These are phyloP conservation scores for Aspergillus hancockii DNA, from an alignment of 495 filamentous ascomycete species.

Conservation along the genomic window DNA sequence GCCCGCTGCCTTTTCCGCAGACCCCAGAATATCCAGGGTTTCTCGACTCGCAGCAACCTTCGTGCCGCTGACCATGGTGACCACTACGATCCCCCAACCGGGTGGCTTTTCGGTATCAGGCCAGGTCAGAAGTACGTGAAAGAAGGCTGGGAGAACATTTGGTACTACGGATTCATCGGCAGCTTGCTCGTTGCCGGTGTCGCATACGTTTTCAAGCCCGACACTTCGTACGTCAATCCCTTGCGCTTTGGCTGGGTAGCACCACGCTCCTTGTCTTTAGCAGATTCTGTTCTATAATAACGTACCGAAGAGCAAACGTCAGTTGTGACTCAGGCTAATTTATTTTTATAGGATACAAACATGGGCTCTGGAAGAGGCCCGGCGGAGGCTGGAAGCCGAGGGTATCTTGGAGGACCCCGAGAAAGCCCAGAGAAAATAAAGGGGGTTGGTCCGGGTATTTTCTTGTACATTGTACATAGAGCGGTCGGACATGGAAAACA, in stretches of 20 bases:
- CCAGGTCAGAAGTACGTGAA: conserved; percentile 93
- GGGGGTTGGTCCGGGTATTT: conserved; percentile 22
- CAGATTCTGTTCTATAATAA: background rate
- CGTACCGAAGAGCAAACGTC: background rate
- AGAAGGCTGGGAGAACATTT: conserved; percentile 92
- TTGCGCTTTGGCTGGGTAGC: conserved; percentile 6
- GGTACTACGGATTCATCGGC: conserved; percentile 89
- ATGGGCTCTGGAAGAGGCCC: conserved; percentile 96
- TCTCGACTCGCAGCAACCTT: conserved; percentile 46
- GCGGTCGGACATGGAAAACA: conserved; percentile 37
- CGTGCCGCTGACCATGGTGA: conserved; percentile 61
- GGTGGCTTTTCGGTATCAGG: conserved; percentile 87
- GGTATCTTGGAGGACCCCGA: conserved; percentile 84
- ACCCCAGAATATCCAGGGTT: conserved; percentile 42
- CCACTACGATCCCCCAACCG: conserved; percentile 87
- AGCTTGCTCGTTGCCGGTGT: conserved; percentile 71
- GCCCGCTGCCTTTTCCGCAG: conserved; percentile 41
- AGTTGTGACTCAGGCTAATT: conserved; percentile 23
- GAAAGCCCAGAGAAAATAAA: conserved; percentile 43
- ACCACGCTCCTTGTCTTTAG: background rate
- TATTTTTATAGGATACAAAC: conserved; percentile 86
- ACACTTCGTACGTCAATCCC: conserved; percentile 81
- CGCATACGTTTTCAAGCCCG: conserved; percentile 94
- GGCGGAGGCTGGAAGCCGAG: conserved; percentile 89
- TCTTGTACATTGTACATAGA: conserved; percentile 53